Evolutionary conservation across 768 basidiomycete genomes (phyloP), one percentile per base, ranked within the genome.

Genomic region (Leccinum arenicola): DNA sequence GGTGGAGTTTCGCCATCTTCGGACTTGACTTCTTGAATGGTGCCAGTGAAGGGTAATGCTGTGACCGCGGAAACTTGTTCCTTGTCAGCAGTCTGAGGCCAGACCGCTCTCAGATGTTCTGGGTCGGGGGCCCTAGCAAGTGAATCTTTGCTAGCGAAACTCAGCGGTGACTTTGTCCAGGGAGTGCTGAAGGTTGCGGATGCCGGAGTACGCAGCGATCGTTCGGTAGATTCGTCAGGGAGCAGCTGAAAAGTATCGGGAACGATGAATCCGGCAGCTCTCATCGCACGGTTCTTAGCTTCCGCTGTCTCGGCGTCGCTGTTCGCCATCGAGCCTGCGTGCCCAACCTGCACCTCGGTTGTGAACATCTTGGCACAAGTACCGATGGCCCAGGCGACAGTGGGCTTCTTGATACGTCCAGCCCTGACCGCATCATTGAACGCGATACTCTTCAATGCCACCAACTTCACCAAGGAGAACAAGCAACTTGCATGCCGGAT

Each of bases 301-400:
- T 98, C 95, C 35, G 97, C 97, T 3, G 97, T 99, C 82, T 99
- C 97, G 73, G 90, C 75, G 66, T 95, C 94, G 64, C 93, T 95
- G 83, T 98, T 97, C 61, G 96, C 97, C 90, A 99, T 93, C 49
- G 87, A 89, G 25, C 97, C 97, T 52, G 97, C 97, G 78, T 99
- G 97, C 19, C 97, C 97, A 77, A 98, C 98, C 78, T 98, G 97
- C 54, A 98, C 97, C 76, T 98, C 97, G 52, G 97, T 98, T 47
- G 94, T 82, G 80, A 98, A 99, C 97, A 99, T 98, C 87, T 97
- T 97, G 68, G 97, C 97, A 75, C 97, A 99, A 45, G 97, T 99
- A 61, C 97, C 96, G 67, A 99, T 99, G 38, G 97, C 94, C 97
- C 97, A 99, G 29, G 97, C 97, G 65, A 99, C 92, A 74, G 98